Percentiles rank a stretch among this genome's conserved stretches.
Conservation (phyloP, 2,329 filamentous ascomycete species). For the Sporothrix variecibatus region DNA sequence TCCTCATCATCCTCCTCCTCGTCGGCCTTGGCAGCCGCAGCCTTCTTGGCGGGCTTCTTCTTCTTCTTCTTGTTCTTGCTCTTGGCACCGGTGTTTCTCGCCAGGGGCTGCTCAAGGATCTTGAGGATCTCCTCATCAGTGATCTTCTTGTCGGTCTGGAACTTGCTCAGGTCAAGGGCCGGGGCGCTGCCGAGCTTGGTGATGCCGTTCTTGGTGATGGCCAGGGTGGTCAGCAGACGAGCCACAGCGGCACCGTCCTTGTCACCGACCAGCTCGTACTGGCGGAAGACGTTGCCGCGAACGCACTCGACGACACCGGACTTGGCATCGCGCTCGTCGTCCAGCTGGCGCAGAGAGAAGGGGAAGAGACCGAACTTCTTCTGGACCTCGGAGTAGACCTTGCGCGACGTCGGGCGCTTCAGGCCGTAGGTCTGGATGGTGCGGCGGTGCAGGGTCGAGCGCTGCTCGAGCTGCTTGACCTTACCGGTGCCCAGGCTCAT, state of each 20-base stretch:
- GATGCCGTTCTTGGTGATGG: slow-evolving; percentile 96
- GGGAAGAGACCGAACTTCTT: slow-evolving; percentile 98
- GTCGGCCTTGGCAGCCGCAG: slow-evolving; percentile 34
- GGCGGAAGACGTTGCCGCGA: slow-evolving; percentile 84
- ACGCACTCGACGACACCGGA: slow-evolving; percentile 95
- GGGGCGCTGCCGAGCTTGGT: slow-evolving; percentile 80
- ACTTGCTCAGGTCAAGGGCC: slow-evolving; percentile 73
- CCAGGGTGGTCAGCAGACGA: slow-evolving; percentile 85
- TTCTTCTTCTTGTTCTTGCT: slow-evolving; percentile 91
- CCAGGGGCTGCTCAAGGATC: slow-evolving; percentile 85
- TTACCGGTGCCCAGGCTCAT: slow-evolving; percentile 90
- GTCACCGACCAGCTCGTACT: slow-evolving; percentile 95
- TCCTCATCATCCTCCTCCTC: slow-evolving; percentile 40
- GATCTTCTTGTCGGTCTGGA: slow-evolving; percentile 97
- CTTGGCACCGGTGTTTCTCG: slow-evolving; percentile 78
- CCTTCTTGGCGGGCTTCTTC: slow-evolving; percentile 58
- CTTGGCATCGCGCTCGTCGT: slow-evolving; percentile 96
- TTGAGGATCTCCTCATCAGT: slow-evolving; percentile 92
- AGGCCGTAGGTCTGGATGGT: slow-evolving; percentile 89
- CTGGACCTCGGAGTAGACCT: slow-evolving; percentile 89
- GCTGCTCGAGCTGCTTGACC: slow-evolving; percentile 86
- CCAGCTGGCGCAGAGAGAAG: slow-evolving; percentile 94
- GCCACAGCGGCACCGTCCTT: slow-evolving; percentile 85
- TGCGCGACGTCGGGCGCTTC: slow-evolving; percentile 90
- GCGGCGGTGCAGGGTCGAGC: slow-evolving; percentile 88